Evolutionary conservation across 1,139 yeast genomes (phyloP), one percentile per base, ranked within the genome.

Genomic region (Blastobotrys petasosporus): DNA sequence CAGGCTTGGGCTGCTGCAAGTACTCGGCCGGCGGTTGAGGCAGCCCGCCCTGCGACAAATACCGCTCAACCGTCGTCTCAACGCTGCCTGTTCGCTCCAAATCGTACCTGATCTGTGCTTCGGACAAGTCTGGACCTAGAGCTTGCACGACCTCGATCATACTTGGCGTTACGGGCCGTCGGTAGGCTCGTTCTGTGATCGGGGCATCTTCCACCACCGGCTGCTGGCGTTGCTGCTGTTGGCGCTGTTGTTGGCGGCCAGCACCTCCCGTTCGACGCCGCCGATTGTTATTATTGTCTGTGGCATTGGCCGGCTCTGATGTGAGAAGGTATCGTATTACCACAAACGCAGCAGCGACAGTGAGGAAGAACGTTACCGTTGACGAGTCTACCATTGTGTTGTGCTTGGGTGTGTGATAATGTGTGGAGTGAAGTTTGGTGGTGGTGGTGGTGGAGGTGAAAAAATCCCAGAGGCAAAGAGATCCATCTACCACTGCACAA

Each of bases 81-180:
- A 90, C 90, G 5, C 85, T 81, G 1, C 95, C 95, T 0, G 94
- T 76, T 48, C 78, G 72, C 58, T 79, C 77, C 42, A 78, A 62
- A 48, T 67, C 71, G 45, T 53, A 62, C 25, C 66, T 50, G 45
- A 90, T 86, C 62, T 85, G 94, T n/a, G 76, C 85, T 7, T 67
- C 74, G 0, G 85, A 71, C 42, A 86, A 68, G 31, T 73, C 72
- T 1, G 97, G 97, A 0, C 88, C 95, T 51, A 90, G 72, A 25
- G 88, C 78, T 56, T 81, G 86, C 1, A 90, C 97, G 0, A 85
- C 82, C 54, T 85, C 94, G 41, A 90, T 73, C 97, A 90, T 90
- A 52, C 77, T 80, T 9, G 73, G 76, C 2, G 87, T 83, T n/a
- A 85, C 84, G 2, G 70, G 74, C 46, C 95, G 76, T 13, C 64